Base-by-base conservation (phyloP, 2,329 filamentous ascomycete genomes). In the Cladorrhinum sp. region DNA sequence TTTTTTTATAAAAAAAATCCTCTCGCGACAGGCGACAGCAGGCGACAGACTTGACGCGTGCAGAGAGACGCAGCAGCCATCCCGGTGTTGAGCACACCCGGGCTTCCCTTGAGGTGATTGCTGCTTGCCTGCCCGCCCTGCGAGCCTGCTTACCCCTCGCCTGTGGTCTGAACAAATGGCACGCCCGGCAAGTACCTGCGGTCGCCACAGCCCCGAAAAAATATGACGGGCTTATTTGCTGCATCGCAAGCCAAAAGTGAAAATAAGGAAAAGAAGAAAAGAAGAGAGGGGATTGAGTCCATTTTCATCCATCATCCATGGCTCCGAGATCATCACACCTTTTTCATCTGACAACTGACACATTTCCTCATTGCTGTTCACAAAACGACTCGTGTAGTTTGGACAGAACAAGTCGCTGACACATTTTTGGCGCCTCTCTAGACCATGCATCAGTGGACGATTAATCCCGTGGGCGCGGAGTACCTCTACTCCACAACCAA, bases 371-470 rank as follows among this genome's bases (percentile, higher is more conserved):
- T 52, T 45, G 16, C 55, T 24, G 13, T 55, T 41, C 52, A 45
- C n/a, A 45, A 55, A 25, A 48, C 38, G 53, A 56, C 38, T 56
- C 53, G 22, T 56, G n/a, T 56, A 56, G 53, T 56, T 45, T 56
- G 53, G 38, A 25, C 36, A 50, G 20, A 27, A 23, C 54, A 50
- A 38, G 22, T 50, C 48, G 61, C 63, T 65, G 57, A 65, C 61
- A 56, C 54, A 48, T 52, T 57, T 60, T 61, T 59, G 61, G 52
- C 55, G 61, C 61, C 57, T 58, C 55, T 60, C 51, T 60, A 66
- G 64, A 65, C 45, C 56, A 84, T 84, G 81, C 79, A 84, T 77
- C 80, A 83, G 75, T 84, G 81, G 81, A 81, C 83, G 75, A 80
- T 84, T 72, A 77, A 81, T 73, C 80, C 81, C 66, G 78, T 83